Evolutionary conservation across 2,329 filamentous ascomycete species (phyloP).

Genomic region (Diaporthe ampelina): DNA sequence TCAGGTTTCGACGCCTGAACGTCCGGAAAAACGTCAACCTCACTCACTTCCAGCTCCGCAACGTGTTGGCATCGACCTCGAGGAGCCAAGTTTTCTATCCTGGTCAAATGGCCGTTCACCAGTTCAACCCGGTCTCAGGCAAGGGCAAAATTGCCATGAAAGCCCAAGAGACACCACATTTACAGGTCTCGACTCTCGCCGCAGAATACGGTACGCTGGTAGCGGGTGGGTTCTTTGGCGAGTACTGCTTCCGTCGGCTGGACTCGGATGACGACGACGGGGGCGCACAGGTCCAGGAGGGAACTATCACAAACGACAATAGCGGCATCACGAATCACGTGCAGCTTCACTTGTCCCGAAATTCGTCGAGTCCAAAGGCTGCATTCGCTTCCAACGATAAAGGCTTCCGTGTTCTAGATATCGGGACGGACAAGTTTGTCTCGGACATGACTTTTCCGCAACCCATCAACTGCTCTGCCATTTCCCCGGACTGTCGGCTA

Average conservation of each 20-base stretch:
- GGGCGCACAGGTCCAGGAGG: slow-evolving; percentile 54
- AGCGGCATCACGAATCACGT: slow-evolving; percentile 77
- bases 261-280: slow-evolving; percentile 54
- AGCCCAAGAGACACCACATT: slow-evolving; percentile 42
- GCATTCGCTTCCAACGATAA: slow-evolving; percentile 75
- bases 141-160: slow-evolving; percentile 60
- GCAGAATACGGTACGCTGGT: slow-evolving; percentile 69
- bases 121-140: slow-evolving; percentile 66
- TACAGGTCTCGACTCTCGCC: slow-evolving; percentile 65
- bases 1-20: slow-evolving; percentile 71
- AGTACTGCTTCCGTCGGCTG: slow-evolving; percentile 65
- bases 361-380: slow-evolving; percentile 65
- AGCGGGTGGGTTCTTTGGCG: slow-evolving; percentile 70
- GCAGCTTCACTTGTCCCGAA: slow-evolving; percentile 68
- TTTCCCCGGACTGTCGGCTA: slow-evolving; percentile 79
- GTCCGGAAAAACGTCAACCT: slow-evolving; percentile 67
- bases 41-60: slow-evolving; percentile 77
- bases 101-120: slow-evolving; percentile 61
- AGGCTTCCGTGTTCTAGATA: slow-evolving; percentile 70
- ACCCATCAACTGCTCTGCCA: slow-evolving; percentile 79
- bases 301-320: slow-evolving; percentile 61
- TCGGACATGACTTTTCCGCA: slow-evolving; percentile 67
- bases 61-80: slow-evolving; percentile 70
- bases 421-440: slow-evolving; percentile 71
- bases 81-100: slow-evolving; percentile 71